Evolutionary conservation across 2,329 filamentous ascomycete species (phyloP), one percentile per base, ranked within the genome.

Genomic region (Mycosphaerelloides madeirae): DNA sequence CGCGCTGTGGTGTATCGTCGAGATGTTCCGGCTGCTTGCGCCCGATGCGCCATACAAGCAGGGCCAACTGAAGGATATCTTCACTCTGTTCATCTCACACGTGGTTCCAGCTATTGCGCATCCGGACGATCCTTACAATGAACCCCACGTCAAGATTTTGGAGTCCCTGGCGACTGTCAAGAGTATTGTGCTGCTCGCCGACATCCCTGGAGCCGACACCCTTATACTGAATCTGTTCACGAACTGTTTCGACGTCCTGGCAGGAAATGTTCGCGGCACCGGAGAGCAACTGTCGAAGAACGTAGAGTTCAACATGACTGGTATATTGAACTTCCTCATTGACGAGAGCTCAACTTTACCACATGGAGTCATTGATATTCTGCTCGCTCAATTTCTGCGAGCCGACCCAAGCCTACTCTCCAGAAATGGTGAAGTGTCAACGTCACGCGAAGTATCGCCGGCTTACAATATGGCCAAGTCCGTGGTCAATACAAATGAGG

Each of bases 381-480:
- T 98, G 56, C 86, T 98, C 62, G 91, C 91, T 6, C 94, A 98
- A 65, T 98, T 98, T 60, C 73, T 98, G 43, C 82, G 93, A 56
- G 89, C 90, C 2, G 88, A 89, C 39, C 85, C 88, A 0, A 81
- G 74, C 46, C 69, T 72, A 16, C 55, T 76, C 36, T 56, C 52
- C 38, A 53, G 60, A 46, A 73, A 81, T 33, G 75, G 73, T 49
- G 33, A 44, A n/a, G 41, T 49, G 13, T 35, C 49, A 19, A 38
- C 53, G 31, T 73, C 87, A 41, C 95, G 94, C 61, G 85, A 93
- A 51, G 85, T 94, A 44, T 91, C 93, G 1, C 81, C 89, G 13
- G 90, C 93, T 1, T 98, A 98, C 69, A 85, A 93, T 62, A 95
- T 97, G 85, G 91, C 93, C 16, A 95, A 94, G 68, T 87, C 86